Evolutionary conservation across 495 filamentous ascomycete species (phyloP), one percentile per base, ranked within the genome.

Genomic region (Alectoria sarmentosa): DNA sequence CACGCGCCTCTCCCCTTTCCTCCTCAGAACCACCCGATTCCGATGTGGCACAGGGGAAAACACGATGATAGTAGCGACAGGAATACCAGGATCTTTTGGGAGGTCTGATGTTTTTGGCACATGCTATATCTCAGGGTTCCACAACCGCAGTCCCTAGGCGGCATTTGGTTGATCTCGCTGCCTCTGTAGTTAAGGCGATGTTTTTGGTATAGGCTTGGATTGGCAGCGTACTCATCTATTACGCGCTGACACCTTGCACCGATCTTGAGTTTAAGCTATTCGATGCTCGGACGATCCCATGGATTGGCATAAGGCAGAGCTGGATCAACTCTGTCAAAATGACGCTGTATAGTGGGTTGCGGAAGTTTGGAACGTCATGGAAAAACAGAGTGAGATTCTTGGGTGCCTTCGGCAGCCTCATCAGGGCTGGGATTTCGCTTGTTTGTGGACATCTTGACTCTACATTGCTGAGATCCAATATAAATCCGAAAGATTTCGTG

Each of bases 91-190:
- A 14, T 11, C 10, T 32, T 15, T 32, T n/a, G 3, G 6, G 52
- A 21, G 8, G 0, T 19, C 28, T 26, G 52, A 55, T 19, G 52
- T 15, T 2, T 21, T 34, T 36, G 52, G 28, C 28, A 55, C 28
- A 34, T 19, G 0, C 8, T 30, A 5, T 10, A 19, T 21, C 10
- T 21, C 30, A 34, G 52, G 52, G 9, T 34, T 19, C 52, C 52
- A 55, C n/a, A 55, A 23, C 34, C 21, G 6, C 15, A 8, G 2
- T 21, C 2, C 28, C 30, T 30, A 11, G 15, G 52, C 52, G 52
- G 52, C 52, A 55, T 55, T 34, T 34, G 52, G 10, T 55, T 55
- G 15, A 55, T 55, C 52, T 55, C 28, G 52, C 52, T 55, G 3
- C 52, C 52, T 34, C 21, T 36, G 17, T 55, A 55, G 52, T 55